Conservation (phyloP, 139 green algal species). For the Auxenochlorella protothecoides region DNA sequence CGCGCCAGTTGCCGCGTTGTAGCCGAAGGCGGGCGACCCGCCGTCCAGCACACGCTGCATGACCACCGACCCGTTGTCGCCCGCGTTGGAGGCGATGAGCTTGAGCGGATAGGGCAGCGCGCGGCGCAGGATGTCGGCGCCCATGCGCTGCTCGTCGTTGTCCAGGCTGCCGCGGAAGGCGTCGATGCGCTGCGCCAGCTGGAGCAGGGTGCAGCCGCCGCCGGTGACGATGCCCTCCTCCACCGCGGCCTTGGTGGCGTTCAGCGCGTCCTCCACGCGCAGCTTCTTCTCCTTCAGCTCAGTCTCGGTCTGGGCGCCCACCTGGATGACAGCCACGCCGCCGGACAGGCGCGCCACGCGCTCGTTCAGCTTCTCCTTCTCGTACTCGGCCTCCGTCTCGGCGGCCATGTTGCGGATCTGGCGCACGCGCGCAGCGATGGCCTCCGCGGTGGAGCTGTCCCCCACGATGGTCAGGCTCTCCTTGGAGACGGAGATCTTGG, state of each 20-base stretch:
- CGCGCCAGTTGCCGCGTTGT: slow-evolving; percentile 85
- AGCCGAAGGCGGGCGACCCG: slow-evolving; percentile 92
- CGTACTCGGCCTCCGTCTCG: slow-evolving; percentile 61
- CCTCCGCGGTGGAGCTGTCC: slow-evolving; percentile 56
- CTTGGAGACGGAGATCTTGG: slow-evolving; percentile 77
- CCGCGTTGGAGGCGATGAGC: slow-evolving; percentile 95
- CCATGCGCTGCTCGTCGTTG: slow-evolving; percentile 92
- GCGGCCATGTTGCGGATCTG: slow-evolving; percentile 90
- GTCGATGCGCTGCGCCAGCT: slow-evolving; percentile 72
- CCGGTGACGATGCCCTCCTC: slow-evolving; percentile 99
- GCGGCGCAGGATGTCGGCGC: slow-evolving; percentile 93
- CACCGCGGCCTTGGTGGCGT: slow-evolving; percentile 97
- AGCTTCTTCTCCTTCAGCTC: slow-evolving; percentile 99
- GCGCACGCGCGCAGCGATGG: slow-evolving; percentile 82
- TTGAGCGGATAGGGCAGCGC: slow-evolving; percentile 86
- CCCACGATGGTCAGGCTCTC: slow-evolving; percentile 94
- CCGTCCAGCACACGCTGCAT: slow-evolving; percentile 89
- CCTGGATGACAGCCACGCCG: slow-evolving; percentile 97
- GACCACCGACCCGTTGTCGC: slow-evolving; percentile 92
- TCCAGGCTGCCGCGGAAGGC: slow-evolving; percentile 65
- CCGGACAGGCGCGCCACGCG: slow-evolving; percentile 91
- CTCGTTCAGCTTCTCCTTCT: slow-evolving; percentile 99
- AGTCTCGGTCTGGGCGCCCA: slow-evolving; percentile 98
- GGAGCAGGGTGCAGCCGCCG: slow-evolving; percentile 94
- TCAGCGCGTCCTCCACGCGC: slow-evolving; percentile 97